Conservation (phyloP, 106 monocot genomes). For the Dendrobium catenatum region DNA sequence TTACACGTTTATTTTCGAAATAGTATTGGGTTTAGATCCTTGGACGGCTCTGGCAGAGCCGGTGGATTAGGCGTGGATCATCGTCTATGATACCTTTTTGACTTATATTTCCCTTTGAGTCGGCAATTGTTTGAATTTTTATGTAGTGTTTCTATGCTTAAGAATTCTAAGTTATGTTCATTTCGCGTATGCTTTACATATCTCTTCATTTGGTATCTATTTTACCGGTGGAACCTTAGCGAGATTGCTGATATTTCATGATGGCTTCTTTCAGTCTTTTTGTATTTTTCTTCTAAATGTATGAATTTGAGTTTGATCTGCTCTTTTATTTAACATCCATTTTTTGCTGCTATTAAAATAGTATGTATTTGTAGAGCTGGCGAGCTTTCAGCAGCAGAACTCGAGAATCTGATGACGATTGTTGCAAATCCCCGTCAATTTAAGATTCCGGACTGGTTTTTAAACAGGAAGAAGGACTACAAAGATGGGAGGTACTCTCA, state of each 20-base stretch:
- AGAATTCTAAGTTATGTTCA: neutral
- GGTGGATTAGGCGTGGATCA: neutral
- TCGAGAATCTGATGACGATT: conserved; percentile 55
- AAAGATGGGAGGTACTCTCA: conserved; percentile 67
- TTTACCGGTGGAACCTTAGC: neutral
- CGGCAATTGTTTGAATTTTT: neutral
- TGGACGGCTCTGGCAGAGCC: too few relatives aligned
- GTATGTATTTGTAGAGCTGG: conserved; percentile 34
- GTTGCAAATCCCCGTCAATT: conserved; percentile 64
- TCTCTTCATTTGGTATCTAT: neutral
- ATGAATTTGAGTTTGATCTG: neutral
- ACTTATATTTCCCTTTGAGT: neutral
- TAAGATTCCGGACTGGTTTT: conserved; percentile 70
- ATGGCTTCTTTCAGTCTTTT: neutral
- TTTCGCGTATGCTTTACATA: neutral
- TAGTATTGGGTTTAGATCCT: too few relatives aligned
- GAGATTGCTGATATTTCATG: neutral
- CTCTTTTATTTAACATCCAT: neutral
- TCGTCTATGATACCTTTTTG: neutral
- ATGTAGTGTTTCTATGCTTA: neutral
- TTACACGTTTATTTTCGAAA: neutral
- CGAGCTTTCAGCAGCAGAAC: conserved; percentile 53
- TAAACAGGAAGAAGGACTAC: conserved; percentile 69
- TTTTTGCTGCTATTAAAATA: neutral
- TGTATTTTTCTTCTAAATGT: neutral